Percentiles rank a stretch among this genome's conserved stretches.
These are phyloP conservation scores for Porcisia hertigi DNA, from an alignment of 208 protist species.

Conservation along the genomic window DNA sequence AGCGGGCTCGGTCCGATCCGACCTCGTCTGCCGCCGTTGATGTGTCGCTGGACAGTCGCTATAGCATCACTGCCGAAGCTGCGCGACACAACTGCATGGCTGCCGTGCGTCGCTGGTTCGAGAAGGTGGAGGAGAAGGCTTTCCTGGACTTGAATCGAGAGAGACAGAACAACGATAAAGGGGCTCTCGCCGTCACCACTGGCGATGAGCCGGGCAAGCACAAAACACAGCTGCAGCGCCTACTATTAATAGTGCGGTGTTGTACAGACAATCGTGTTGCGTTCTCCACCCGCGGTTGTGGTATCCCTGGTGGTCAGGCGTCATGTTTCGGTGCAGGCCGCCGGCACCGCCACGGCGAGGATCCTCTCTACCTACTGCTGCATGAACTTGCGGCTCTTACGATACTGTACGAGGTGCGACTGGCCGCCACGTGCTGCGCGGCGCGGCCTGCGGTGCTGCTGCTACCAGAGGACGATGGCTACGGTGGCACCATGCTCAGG, in stretches of 20 bases:
- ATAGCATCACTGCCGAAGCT: conserved; percentile 19
- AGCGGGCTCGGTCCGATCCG: conserved; percentile 1
- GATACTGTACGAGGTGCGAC: conserved; percentile 44
- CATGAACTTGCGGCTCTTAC: conserved; percentile 59
- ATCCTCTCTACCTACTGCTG: conserved; percentile 56
- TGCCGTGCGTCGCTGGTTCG: conserved; percentile 46
- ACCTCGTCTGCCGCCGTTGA: conserved; percentile 2
- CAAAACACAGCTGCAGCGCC: conserved; percentile 22
- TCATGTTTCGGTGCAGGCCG: conserved; percentile 15
- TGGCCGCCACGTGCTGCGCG: conserved; percentile 13
- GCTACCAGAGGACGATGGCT: conserved; percentile 71
- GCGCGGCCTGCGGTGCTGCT: conserved; percentile 60
- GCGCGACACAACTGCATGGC: conserved; percentile 50
- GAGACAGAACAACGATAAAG: neutral
- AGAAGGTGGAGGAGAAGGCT: conserved; percentile 36
- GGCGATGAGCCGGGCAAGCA: neutral
- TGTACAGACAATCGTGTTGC: conserved; percentile 39
- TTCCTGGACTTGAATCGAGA: neutral
- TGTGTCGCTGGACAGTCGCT: conserved; percentile 14
- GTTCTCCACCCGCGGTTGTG: conserved; percentile 18
- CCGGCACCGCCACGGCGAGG: conserved; percentile 27
- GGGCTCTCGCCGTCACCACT: neutral
- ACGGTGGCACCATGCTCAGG: conserved; percentile 52
- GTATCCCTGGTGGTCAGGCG: neutral
- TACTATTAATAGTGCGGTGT: conserved; percentile 62